Percentiles rank a stretch among this genome's conserved stretches.
phyloP scores from a whole-genome alignment of 2,329 filamentous ascomycete species.

The Chrysosphaeria jannelii region DNA sequence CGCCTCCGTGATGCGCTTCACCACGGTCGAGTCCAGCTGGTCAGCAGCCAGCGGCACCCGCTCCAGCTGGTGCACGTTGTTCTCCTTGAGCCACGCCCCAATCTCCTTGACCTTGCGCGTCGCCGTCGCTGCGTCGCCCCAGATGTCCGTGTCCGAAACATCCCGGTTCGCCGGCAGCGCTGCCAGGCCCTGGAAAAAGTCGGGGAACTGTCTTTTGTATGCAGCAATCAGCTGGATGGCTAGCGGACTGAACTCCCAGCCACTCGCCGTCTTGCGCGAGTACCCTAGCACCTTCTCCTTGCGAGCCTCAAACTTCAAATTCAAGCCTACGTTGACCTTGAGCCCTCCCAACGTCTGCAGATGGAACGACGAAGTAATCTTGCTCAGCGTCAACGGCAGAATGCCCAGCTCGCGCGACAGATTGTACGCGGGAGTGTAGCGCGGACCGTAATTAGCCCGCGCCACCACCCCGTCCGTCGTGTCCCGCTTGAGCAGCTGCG shows the following conservation, averaged over 20 bases:
- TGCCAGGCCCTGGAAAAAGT: constrained; percentile 77
- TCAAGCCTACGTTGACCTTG: constrained; percentile 71
- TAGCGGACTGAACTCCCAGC: constrained; percentile 85
- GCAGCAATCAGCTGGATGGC: constrained; percentile 53
- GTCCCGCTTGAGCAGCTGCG: constrained; percentile 39
- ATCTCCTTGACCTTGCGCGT: constrained; percentile 76
- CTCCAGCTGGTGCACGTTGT: constrained; percentile 79
- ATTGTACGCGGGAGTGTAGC: constrained; percentile 66
- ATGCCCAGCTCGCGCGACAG: constrained; percentile 58
- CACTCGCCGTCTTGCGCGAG: constrained; percentile 54
- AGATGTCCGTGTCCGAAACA: constrained; percentile 63
- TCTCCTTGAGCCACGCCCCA: constrained; percentile 66
- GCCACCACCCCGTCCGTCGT: constrained; percentile 39
- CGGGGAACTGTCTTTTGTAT: constrained; percentile 84
- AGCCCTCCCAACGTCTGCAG: constrained; percentile 41
- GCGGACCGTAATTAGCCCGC: constrained; percentile 35
- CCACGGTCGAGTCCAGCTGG: constrained; percentile 76
- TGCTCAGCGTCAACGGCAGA: constrained; percentile 70
- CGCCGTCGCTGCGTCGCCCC: constrained; percentile 39
- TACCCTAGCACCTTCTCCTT: constrained; percentile 92
- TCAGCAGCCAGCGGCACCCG: constrained; percentile 88
- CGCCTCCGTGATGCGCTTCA: constrained; percentile 47
- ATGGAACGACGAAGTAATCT: constrained; percentile 82
- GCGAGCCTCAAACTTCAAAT: constrained; percentile 86
- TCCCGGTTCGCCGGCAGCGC: constrained; percentile 63